These are phyloP conservation scores for Boletellus emodensis DNA, from an alignment of 768 basidiomycete species.

Conservation along the genomic window DNA sequence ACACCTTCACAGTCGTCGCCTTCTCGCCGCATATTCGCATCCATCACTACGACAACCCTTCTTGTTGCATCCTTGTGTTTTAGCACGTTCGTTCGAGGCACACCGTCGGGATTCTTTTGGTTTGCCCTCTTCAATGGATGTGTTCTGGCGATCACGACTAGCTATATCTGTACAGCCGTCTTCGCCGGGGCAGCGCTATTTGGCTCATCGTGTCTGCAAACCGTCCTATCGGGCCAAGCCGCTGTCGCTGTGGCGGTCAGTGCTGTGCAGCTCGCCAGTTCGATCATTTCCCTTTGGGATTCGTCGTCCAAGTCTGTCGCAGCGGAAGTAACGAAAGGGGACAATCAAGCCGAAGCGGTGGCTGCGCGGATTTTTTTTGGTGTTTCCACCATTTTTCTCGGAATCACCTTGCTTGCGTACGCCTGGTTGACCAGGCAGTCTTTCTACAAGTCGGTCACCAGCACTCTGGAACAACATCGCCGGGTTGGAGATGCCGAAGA, in stretches of 20 bases:
- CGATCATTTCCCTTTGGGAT: constrained; percentile 52
- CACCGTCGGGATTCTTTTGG: constrained; percentile 55
- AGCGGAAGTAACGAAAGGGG: constrained; percentile 20
- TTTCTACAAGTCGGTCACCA: constrained; percentile 52
- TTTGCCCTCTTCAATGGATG: constrained; percentile 63
- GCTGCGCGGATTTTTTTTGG: constrained; percentile 74
- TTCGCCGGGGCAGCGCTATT: constrained; percentile 81
- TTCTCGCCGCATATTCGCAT: constrained; percentile 51
- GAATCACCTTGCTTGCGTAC: constrained; percentile 51
- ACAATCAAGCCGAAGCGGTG: constrained; percentile 56
- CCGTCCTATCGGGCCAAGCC: constrained; percentile 80
- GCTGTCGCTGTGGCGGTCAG: constrained; percentile 82
- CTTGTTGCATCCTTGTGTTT: constrained; percentile 58
- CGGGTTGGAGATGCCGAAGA: constrained; percentile 26
- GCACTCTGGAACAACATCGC: constrained; percentile 39
- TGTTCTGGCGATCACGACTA: constrained; percentile 55
- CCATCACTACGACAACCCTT: constrained; percentile 47
- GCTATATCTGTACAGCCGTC: constrained; percentile 74
- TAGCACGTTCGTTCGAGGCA: constrained; percentile 57
- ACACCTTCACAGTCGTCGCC: constrained; percentile 47
- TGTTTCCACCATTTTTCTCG: constrained; percentile 63
- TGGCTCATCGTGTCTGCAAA: constrained; percentile 68
- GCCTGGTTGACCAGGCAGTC: constrained; percentile 55
- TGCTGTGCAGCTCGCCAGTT: constrained; percentile 66
- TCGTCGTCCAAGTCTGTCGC: constrained; percentile 29